Percentiles rank a stretch among this genome's conserved stretches.
Conservation (phyloP, 2,329 filamentous ascomycete genomes). For the Colletotrichum graminicola region DNA sequence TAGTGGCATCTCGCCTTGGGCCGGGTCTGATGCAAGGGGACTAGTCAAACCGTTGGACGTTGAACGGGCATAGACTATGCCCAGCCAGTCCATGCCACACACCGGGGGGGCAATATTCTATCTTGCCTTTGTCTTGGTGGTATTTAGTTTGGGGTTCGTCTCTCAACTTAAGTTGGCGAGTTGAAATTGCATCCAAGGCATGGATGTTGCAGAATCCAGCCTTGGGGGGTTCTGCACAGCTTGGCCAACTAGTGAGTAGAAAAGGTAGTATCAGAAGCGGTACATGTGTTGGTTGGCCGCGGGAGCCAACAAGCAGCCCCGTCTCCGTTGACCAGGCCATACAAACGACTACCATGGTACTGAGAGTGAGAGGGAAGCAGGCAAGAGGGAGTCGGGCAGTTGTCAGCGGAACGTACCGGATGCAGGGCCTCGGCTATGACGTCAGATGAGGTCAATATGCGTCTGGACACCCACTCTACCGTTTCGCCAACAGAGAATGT, state of each 20-base stretch:
- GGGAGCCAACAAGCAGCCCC: background rate
- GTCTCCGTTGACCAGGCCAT: background rate
- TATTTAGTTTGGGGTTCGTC: background rate
- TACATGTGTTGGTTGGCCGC: background rate
- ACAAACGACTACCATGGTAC: background rate
- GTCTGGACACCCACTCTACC: background rate
- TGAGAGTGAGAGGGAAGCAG: no score
- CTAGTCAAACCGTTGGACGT: background rate
- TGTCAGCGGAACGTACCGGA: background rate
- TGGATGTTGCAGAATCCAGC: background rate
- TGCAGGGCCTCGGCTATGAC: constrained; percentile 16
- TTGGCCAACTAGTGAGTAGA: background rate
- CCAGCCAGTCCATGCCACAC: background rate
- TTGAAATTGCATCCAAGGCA: background rate
- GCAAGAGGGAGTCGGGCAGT: background rate
- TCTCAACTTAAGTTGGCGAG: background rate
- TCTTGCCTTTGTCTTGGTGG: constrained; percentile 7
- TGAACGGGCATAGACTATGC: background rate
- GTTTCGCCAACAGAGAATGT: background rate
- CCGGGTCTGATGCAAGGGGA: background rate
- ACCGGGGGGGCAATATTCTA: background rate
- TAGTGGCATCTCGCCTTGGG: constrained; percentile 5
- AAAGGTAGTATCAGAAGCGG: background rate
- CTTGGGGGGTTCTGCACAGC: background rate
- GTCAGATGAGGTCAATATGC: constrained; percentile 17